phyloP scores from a whole-genome alignment of 495 filamentous ascomycete genomes.

The Cryomyces minteri region DNA sequence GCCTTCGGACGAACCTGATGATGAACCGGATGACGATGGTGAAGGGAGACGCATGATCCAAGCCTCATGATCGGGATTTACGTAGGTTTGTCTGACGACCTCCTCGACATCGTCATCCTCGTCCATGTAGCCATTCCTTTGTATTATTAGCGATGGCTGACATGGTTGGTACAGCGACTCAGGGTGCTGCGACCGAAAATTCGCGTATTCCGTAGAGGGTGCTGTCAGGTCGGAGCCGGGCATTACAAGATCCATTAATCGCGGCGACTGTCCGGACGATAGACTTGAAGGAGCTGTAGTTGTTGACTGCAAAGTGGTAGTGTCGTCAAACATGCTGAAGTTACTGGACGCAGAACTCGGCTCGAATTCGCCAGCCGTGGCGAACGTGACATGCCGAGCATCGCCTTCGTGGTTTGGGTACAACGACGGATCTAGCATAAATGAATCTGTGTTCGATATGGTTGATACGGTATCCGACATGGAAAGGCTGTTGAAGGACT shows the following conservation, averaged over 20 bases:
- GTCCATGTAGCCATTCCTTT: constrained; percentile 15
- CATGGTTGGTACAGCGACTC: constrained; percentile 4
- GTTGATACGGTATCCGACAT: too few relatives aligned
- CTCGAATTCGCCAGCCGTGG: neutral
- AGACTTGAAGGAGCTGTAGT: constrained; percentile 17
- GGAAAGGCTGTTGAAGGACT: too few relatives aligned
- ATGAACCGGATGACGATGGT: constrained; percentile 8
- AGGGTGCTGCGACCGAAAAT: constrained; percentile 12
- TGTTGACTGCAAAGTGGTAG: constrained; percentile 9
- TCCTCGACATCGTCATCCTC: constrained; percentile 41
- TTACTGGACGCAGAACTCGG: constrained; percentile 8
- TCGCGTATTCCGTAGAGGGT: constrained; percentile 16
- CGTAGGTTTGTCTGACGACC: constrained; percentile 29
- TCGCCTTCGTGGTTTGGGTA: too few relatives aligned
- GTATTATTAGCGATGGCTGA: constrained; percentile 5
- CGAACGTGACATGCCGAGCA: too few relatives aligned
- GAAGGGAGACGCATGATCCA: constrained; percentile 19
- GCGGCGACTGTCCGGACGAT: constrained; percentile 23
- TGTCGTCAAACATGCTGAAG: constrained; percentile 19
- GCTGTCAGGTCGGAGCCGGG: constrained; percentile 26
- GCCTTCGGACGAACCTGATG: constrained; percentile 10
- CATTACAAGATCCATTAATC: constrained; percentile 24
- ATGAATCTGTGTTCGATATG: too few relatives aligned
- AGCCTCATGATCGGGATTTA: constrained; percentile 16
- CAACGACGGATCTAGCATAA: too few relatives aligned